Conservation (phyloP, 441 rosid genomes). For the Macaranga tanarius region DNA sequence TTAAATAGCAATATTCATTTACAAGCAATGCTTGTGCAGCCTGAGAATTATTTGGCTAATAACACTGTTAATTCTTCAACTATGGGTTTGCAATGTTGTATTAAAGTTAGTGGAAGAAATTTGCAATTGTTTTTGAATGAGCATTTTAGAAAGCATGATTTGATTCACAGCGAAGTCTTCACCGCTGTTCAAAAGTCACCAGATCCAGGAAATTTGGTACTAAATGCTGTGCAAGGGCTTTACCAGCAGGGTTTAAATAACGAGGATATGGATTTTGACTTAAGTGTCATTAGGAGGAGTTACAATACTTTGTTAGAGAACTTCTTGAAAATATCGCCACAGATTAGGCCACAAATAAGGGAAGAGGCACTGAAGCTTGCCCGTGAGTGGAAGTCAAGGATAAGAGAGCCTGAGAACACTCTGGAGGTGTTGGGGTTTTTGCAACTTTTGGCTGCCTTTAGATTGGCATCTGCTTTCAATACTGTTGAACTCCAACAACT, state of each 20-base stretch:
- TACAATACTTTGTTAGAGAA: slow-evolving; percentile 38
- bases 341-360: slow-evolving; percentile 29
- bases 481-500: slow-evolving; percentile 25
- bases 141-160: slow-evolving; percentile 20
- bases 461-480: slow-evolving; percentile 35
- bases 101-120: slow-evolving; percentile 5
- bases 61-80: background rate
- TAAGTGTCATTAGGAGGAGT: slow-evolving; percentile 32
- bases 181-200: slow-evolving; percentile 17
- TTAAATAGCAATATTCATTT: slow-evolving; percentile 15
- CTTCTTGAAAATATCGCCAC: slow-evolving; percentile 29
- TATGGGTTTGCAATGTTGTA: background rate
- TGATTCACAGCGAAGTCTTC: slow-evolving; percentile 15
- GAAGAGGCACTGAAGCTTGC: slow-evolving; percentile 41
- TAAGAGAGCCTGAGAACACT: slow-evolving; percentile 22
- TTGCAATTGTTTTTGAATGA: slow-evolving; percentile 22
- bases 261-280: slow-evolving; percentile 22
- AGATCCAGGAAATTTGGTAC: slow-evolving; percentile 35
- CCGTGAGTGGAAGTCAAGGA: slow-evolving; percentile 38
- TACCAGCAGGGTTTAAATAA: slow-evolving; percentile 24
- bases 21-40: slow-evolving; percentile 11
- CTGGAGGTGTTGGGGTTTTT: slow-evolving; percentile 41
- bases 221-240: slow-evolving; percentile 40
- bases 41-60: slow-evolving; percentile 19
- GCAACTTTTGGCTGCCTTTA: slow-evolving; percentile 41